Conservation (phyloP, 352 stramenopile species). For the Thraustochytrium sp. region DNA sequence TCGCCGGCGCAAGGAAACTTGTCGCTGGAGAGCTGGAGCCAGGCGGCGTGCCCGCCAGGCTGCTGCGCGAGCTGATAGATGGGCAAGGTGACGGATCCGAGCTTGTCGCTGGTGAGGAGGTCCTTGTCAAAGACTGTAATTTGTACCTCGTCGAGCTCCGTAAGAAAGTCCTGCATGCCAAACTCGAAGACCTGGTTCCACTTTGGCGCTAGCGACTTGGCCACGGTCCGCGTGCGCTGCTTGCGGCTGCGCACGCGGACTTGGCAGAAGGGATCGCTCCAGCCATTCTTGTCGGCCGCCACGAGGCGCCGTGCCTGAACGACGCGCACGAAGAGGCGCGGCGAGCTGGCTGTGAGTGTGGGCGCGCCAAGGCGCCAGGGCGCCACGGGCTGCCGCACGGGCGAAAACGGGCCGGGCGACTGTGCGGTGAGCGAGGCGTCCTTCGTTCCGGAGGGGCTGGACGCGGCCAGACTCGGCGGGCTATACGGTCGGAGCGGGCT, state of each 20-base stretch:
- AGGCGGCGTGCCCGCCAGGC: background rate
- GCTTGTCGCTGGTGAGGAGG: constrained; percentile 25
- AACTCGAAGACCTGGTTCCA: constrained; percentile 43
- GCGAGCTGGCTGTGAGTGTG: no score
- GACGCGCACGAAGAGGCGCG: constrained; percentile 3
- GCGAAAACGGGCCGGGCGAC: no score
- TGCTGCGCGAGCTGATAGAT: background rate
- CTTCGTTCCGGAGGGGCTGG: no score
- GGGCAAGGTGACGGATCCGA: background rate
- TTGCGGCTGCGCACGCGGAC: background rate
- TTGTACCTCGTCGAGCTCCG: background rate
- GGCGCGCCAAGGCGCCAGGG: no score
- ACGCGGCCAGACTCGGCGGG: no score
- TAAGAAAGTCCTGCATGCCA: constrained; percentile 1
- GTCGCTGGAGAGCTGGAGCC: background rate
- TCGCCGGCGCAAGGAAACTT: background rate
- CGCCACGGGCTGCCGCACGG: no score
- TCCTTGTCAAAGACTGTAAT: constrained; percentile 38
- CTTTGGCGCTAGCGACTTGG: background rate
- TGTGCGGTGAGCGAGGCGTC: no score
- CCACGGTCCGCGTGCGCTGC: background rate
- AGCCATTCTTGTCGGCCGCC: constrained; percentile 12
- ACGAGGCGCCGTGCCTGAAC: constrained; percentile 18
- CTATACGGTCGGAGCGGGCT: no score
- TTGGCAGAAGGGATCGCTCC: constrained; percentile 35